Conservation (phyloP, 331 rosid species). For the Rosa hybrid region DNA sequence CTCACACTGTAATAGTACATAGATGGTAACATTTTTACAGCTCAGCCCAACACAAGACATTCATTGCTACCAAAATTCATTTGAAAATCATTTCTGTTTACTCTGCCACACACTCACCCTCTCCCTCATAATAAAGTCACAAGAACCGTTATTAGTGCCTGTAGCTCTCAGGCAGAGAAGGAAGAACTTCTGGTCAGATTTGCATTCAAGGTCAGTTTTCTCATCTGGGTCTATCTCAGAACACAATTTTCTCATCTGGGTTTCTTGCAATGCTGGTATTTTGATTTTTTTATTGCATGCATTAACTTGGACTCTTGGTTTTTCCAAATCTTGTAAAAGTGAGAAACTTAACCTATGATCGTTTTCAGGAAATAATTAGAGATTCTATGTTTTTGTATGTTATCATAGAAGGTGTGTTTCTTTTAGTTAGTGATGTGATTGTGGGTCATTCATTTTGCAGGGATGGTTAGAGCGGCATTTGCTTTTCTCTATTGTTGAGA, state of each 20-base stretch:
- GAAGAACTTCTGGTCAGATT: constrained; percentile 13
- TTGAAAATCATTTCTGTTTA: not conserved
- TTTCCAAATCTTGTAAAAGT: not conserved
- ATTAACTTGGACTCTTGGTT: not conserved
- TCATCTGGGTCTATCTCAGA: not conserved
- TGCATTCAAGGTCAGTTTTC: constrained; percentile 28
- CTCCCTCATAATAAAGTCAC: not conserved
- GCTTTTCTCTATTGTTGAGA: constrained; percentile 5
- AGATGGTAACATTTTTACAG: not conserved
- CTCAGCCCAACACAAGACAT: constrained; percentile 2
- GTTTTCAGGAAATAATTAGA: constrained; percentile 1
- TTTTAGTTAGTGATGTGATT: not conserved
- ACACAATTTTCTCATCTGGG: not conserved
- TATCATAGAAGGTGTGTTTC: not conserved
- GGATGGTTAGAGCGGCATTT: constrained; percentile 21
- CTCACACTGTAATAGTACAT: not conserved
- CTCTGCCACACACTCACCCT: not conserved
- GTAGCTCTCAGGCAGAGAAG: not conserved
- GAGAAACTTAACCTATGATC: constrained; percentile 1
- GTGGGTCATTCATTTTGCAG: constrained; percentile 32
- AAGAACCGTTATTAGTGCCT: not conserved
- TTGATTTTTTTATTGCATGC: not conserved
- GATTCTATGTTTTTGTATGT: constrained; percentile 1
- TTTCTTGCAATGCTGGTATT: not conserved
- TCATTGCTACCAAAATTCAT: not conserved